Base-by-base conservation (phyloP, 495 filamentous ascomycete genomes). In the Neurospora sp. region DNA sequence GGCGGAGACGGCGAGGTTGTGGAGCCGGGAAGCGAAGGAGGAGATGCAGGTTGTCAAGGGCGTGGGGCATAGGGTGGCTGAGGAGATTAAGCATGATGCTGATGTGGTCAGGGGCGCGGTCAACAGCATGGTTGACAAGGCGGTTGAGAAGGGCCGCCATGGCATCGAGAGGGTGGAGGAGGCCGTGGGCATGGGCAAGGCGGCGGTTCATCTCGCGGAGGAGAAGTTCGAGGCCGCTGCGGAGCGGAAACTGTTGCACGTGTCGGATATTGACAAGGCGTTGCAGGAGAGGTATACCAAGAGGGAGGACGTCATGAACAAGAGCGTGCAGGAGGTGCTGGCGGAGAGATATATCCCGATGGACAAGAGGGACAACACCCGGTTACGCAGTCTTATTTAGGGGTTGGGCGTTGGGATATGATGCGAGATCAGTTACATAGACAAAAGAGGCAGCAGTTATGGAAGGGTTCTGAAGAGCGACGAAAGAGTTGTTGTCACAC, bases 261-360 rank as follows among this genome's bases (percentile, higher is more conserved):
- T 82, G 40, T 83, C 83, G 1, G 80, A 80, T 1, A 78, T 87
- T 31, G 83, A 88, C 73, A 83, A 81, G 74, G 83, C 82, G 46
- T 77, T 89, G 35, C 75, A 77, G 7, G 80, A 88, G 78, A 78
- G 86, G 74, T 88, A 84, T 74, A 76, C 85, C 76, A 74, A 69
- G 37, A 71, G 74, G 59, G 72, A 78, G 38, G 81, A 69, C 44
- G 71, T 74, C 27, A 73, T 81, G 74, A 74, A 81, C 23, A 82
- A 81, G 78, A 84, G 78, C 31, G 82, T 84, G 8, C 79, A 84
- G 73, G 81, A 88, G 77, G 76, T 81, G 37, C 72, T 88, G 73
- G 80, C 76, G 39, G 85, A 83, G 76, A 75, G 87, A 77, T 89
- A 88, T 71, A 79, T 75, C 71, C 83, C 86, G 0, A 77, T 84